phyloP scores from a whole-genome alignment of 345 rosid species.

The Euphorbia lathyris region DNA sequence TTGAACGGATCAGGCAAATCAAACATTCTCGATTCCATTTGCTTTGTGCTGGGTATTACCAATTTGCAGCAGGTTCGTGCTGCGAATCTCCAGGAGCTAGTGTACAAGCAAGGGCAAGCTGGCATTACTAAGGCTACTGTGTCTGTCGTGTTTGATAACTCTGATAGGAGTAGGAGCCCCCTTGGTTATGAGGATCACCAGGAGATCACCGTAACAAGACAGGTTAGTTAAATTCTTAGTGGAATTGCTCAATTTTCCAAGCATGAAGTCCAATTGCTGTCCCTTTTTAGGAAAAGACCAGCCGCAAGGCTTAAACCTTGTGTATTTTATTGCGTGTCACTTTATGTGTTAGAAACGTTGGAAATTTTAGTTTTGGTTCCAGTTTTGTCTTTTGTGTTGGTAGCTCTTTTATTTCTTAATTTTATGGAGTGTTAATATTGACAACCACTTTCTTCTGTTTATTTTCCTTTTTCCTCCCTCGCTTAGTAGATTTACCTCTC shows the following conservation, averaged over 20 bases:
- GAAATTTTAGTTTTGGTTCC: not conserved
- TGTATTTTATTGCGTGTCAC: not conserved
- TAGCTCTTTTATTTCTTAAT: too few relatives aligned
- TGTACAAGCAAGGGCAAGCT: constrained; percentile 99
- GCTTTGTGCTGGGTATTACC: constrained; percentile 96
- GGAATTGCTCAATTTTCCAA: not conserved
- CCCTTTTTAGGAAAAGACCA: too few relatives aligned
- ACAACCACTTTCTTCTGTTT: too few relatives aligned
- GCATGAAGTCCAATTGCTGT: not conserved
- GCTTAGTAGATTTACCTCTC: too few relatives aligned
- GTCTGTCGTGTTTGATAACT: constrained; percentile 78
- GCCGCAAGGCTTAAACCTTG: not conserved
- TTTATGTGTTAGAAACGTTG: not conserved
- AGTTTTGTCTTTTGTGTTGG: not conserved
- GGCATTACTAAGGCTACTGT: constrained; percentile 97
- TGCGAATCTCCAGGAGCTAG: constrained; percentile 94
- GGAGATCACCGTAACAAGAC: constrained; percentile 89
- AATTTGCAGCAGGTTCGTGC: constrained; percentile 99
- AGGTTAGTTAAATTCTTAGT: constrained; percentile 40
- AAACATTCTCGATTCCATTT: constrained; percentile 94
- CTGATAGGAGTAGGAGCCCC: constrained; percentile 76
- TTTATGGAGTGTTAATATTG: too few relatives aligned
- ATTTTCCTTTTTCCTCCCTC: too few relatives aligned
- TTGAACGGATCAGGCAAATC: constrained; percentile 98
- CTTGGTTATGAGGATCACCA: constrained; percentile 83